A percentile compares a stretch with the other conserved stretches of the same genome.
Conservation (phyloP, 306 rosid genomes). For the Luffa acutangula region DNA sequence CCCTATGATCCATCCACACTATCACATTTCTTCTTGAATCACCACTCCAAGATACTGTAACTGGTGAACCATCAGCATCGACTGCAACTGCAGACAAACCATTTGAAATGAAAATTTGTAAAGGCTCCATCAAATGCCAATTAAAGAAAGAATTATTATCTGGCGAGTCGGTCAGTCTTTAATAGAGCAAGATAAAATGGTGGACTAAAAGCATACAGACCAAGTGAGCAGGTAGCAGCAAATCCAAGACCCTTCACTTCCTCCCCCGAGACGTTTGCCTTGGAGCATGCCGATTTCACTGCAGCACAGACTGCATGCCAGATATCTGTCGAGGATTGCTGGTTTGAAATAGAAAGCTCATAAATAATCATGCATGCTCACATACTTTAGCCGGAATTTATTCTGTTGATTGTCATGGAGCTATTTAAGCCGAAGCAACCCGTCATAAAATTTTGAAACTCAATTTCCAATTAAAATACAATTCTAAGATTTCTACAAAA, state of each 20-base stretch:
- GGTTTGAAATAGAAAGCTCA: slow-evolving; percentile 23
- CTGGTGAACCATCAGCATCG: slow-evolving; percentile 88
- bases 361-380: slow-evolving; percentile 13
- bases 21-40: slow-evolving; percentile 92
- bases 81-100: slow-evolving; percentile 60
- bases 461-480: neutral
- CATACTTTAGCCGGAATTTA: neutral
- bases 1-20: slow-evolving; percentile 99
- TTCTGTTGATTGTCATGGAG: neutral
- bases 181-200: neutral
- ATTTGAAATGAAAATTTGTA: neutral
- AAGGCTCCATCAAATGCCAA: neutral
- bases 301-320: slow-evolving; percentile 95
- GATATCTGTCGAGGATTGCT: slow-evolving; percentile 99
- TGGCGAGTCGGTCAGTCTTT: neutral
- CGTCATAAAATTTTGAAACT: neutral
- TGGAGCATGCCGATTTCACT: slow-evolving; percentile 68
- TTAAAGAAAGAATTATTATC: neutral
- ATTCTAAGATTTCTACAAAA: neutral
- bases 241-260: slow-evolving; percentile 85
- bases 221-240: slow-evolving; percentile 96
- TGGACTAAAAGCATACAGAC: slow-evolving; percentile 22
- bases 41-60: slow-evolving; percentile 78
- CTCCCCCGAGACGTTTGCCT: slow-evolving; percentile 46
- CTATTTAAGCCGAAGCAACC: neutral